Base-by-base conservation (phyloP, 1,284 basidiomycete genomes). In the Omphalotus olearius region DNA sequence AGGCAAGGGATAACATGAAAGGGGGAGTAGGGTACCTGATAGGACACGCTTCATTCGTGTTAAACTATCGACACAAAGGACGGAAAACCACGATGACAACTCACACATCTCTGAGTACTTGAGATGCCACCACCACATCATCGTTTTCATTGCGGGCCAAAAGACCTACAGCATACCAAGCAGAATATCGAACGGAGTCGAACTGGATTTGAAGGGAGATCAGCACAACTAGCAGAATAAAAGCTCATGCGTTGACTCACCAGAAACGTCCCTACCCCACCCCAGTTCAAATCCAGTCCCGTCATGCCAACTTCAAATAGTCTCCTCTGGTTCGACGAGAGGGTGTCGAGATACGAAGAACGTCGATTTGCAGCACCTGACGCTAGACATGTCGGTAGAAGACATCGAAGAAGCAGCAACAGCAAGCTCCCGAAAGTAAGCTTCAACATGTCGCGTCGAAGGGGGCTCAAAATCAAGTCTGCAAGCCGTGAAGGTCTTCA, bases 131-230 rank as follows among this genome's bases (percentile, higher is more conserved):
- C 3, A 40, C 50, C 0, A 59, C 57, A 50, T 66, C 65, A 30
- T 62, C 54, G 14, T 54, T 56, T 30, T 59, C 44, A 35, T 64
- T 64, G 13, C 65, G 56, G 11, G 65, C 65, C 16, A 66, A 47
- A 17, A 66, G 55, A 1, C 62, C 65, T 2, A 66, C 65, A 20
- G 64, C 56, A 55, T 65, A 64, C 65, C 65, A 66, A 1, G 64
- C 62, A 6, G 64, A 64, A 41, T 66, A 66, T 20, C 64, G 52
- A 17, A 59, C 60, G 9, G 61, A 62, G 30, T 55, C 51, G 50
- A 65, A 66, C 64, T 64, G 39, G 11, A 40, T 1, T 2, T 5
- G 1, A 37, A 25, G 45, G 6, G 6, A 23, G 9, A 9, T 11
- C n/a, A 17, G 33, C 9, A 47, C 16, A 33, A 50, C 18, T 47